Conservation (phyloP, 2,329 filamentous ascomycete species). For the Blastomyces emzantsi region DNA sequence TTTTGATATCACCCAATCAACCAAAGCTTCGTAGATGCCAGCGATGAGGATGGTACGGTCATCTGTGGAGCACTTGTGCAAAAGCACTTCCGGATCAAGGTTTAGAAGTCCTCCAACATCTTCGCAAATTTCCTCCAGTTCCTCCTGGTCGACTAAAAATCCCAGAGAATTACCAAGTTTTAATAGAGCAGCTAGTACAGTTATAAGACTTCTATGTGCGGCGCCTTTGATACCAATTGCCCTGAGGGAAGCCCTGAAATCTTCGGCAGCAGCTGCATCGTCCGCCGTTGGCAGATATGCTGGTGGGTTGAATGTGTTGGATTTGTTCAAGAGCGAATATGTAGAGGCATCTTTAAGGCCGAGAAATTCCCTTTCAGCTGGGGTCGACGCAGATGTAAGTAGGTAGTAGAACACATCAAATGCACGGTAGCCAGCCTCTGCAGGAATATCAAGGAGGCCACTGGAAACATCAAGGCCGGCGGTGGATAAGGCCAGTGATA, state of each 20-base stretch:
- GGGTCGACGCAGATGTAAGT: constrained; percentile 79
- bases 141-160: constrained; percentile 74
- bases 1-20: constrained; percentile 87
- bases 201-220: constrained; percentile 71
- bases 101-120: constrained; percentile 82
- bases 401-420: constrained; percentile 99
- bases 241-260: constrained; percentile 79
- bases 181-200: constrained; percentile 72
- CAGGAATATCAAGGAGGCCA: constrained; percentile 71
- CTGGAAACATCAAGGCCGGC: constrained; percentile 77
- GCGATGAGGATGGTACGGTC: constrained; percentile 76
- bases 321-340: constrained; percentile 71
- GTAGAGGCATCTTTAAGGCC: constrained; percentile 65
- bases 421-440: constrained; percentile 72
- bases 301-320: constrained; percentile 76
- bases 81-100: constrained; percentile 73
- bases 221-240: constrained; percentile 89
- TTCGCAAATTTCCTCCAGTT: constrained; percentile 76
- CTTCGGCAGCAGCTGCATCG: constrained; percentile 84
- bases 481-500: constrained; percentile 69
- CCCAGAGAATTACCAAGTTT: constrained; percentile 88
- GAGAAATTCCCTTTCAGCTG: constrained; percentile 80
- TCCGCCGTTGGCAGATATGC: constrained; percentile 86
- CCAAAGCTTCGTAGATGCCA: constrained; percentile 83
- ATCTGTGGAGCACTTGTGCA: constrained; percentile 69